Conservation (phyloP, 2,329 filamentous ascomycete genomes). For the Allantophomopsis lycopodina region DNA sequence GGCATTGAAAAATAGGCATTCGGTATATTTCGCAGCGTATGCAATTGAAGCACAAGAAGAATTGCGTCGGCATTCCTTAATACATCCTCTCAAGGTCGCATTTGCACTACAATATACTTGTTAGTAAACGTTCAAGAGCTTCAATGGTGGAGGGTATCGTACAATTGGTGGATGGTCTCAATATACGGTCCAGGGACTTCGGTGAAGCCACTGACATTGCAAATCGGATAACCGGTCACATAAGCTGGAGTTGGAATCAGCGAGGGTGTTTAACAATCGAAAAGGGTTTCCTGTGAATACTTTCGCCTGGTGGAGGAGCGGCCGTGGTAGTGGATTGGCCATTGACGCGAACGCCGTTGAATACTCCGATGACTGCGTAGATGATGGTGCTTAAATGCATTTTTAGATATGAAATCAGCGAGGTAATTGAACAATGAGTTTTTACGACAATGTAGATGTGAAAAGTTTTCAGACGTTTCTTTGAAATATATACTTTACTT, state of each 20-base stretch:
- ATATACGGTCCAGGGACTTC: conserved; percentile 5
- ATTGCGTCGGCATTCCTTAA: conserved; percentile 2
- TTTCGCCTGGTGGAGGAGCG: conserved; percentile 1
- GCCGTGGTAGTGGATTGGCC: background rate
- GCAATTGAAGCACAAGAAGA: conserved; percentile 4
- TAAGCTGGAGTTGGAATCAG: background rate
- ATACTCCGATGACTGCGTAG: no score
- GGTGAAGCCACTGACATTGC: conserved; percentile 5
- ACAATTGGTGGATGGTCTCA: conserved; percentile 4
- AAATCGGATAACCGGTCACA: conserved; percentile 5
- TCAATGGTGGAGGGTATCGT: background rate
- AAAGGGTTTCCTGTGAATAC: background rate
- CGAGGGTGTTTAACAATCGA: background rate
- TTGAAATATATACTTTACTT: no score
- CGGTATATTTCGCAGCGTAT: conserved; percentile 3
- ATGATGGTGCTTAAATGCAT: no score
- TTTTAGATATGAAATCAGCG: no score
- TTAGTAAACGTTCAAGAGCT: no score
- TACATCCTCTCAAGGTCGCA: conserved; percentile 3
- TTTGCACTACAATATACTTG: background rate
- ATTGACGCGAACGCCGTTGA: no score
- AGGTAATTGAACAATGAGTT: no score
- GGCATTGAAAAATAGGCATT: conserved; percentile 7
- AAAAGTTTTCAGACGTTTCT: no score
- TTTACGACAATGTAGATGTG: no score